Evolutionary conservation across 2,329 filamentous ascomycete species (phyloP).

Genomic region (Nothopassalora personata): DNA sequence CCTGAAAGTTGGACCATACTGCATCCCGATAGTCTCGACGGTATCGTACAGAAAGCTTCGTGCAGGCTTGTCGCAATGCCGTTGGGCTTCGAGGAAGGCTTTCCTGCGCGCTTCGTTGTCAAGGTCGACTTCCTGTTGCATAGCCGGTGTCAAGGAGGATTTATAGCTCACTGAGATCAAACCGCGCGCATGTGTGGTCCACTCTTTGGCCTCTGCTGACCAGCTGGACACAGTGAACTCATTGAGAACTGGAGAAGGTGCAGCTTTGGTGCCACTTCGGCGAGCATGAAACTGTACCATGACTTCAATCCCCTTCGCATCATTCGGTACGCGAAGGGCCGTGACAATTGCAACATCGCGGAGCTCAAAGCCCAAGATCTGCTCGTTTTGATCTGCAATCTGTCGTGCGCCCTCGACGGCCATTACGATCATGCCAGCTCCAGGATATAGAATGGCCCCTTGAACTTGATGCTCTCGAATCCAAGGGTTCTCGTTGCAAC

Average conservation of each 20-base stretch:
- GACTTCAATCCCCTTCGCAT: conserved; percentile 6
- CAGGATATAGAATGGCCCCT: conserved; percentile 8
- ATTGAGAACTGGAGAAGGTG: neutral
- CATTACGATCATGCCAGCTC: conserved; percentile 9
- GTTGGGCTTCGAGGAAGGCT: neutral
- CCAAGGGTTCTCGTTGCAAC: conserved; percentile 10
- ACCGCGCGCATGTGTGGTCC: conserved; percentile 3
- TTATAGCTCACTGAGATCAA: conserved; percentile 5
- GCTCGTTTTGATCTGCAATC: neutral
- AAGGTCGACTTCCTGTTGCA: neutral
- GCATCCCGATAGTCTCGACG: conserved; percentile 10
- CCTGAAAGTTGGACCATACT: conserved; percentile 15
- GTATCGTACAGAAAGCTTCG: conserved; percentile 5
- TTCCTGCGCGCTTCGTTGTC: neutral
- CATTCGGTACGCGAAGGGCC: conserved; percentile 5
- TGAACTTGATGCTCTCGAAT: conserved; percentile 13
- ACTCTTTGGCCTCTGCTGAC: conserved; percentile 2
- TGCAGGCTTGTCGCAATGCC: neutral
- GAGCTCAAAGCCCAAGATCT: conserved; percentile 8
- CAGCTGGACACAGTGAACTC: conserved; percentile 7
- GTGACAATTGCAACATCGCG: conserved; percentile 8
- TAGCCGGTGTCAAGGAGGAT: neutral
- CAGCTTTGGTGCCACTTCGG: conserved; percentile 1
- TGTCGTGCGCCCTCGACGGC: conserved; percentile 13
- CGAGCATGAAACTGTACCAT: no score